Base-by-base conservation (phyloP, 2,329 filamentous ascomycete genomes). In the Apiospora rasikravindrae region DNA sequence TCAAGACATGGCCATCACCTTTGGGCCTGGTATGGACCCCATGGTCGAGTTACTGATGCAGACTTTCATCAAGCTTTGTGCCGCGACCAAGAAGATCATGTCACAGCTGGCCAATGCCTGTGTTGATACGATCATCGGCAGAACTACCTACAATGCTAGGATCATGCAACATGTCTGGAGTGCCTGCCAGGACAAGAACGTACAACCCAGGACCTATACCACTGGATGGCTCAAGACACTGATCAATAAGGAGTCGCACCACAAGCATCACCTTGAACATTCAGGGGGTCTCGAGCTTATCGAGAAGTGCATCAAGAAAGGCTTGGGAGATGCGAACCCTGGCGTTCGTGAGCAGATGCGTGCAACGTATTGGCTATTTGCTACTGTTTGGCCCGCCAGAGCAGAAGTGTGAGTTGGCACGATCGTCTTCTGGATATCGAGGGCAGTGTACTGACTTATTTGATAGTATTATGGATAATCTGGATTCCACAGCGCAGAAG, bases 21-120 rank as follows among this genome's bases (percentile, higher is more conserved):
- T 94, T 66, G 95, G 95, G 0, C 88, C 94, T 1, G 92, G 88
- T 53, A 91, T 98, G 78, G 96, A 98, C 78, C 89, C 92, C 14
- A 93, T 97, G 91, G 92, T 96, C 10, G 96, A 98, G 82, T 90
- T 98, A 69, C 87, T 98, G 29, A 90, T 98, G 83, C 95, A 98
- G 79, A 92, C 90, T 40, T 90, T 98, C 77, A 91, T 98, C 84
- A 98, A 98, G 83, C 89, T 98, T 74, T 95, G 93, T 75, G 94
- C 92, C 13, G 92, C 91, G 33, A 97, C 96, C 67, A 99, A 99
- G 83, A 97, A 97, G 82, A 98, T 99, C 76, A 91, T 90, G 72
- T 94, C 94, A 0, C 92, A 97, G 78, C 92, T 93, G 75, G 96
- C 94, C 70, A 95, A 97, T 78, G 81, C 85, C 22, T 94, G 93